Conservation (phyloP, 1,284 basidiomycete genomes). For the Puccinia coronata region DNA sequence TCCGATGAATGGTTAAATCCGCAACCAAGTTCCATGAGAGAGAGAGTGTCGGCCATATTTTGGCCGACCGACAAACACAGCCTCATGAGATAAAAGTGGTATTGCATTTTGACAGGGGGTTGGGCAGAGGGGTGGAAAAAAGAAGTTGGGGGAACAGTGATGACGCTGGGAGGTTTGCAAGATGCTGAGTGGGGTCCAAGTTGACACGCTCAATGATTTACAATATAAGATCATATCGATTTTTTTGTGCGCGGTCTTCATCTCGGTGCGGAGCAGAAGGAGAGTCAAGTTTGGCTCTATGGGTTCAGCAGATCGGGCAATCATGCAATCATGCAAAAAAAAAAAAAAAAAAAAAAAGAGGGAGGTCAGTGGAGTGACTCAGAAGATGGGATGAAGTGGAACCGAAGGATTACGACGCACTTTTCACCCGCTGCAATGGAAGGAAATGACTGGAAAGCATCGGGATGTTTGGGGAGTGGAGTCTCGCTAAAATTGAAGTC, state of each 20-base stretch:
- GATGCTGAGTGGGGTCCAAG: background rate
- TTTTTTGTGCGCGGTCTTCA: conserved; percentile 29
- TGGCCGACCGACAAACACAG: background rate
- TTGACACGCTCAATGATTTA: background rate
- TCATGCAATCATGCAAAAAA: background rate
- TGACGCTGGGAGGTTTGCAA: background rate
- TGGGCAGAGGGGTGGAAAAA: background rate
- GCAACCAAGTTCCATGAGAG: too few species aligned
- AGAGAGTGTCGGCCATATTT: too few species aligned
- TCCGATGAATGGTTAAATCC: too few species aligned
- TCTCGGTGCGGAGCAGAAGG: conserved; percentile 41
- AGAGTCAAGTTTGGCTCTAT: conserved; percentile 45
- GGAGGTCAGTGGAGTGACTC: background rate
- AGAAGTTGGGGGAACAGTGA: background rate
- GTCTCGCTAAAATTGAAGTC: conserved; percentile 68
- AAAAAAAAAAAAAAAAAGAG: background rate
- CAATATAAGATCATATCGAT: conserved; percentile 36
- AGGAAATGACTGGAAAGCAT: conserved; percentile 93
- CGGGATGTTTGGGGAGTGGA: conserved; percentile 94
- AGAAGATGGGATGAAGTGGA: background rate
- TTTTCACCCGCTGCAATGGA: conserved; percentile 95
- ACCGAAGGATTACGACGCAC: conserved; percentile 61
- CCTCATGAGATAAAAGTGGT: background rate
- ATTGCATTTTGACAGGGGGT: background rate
- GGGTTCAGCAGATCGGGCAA: background rate